phyloP scores from a whole-genome alignment of 148 eudicot species.

The Cornus florida region DNA sequence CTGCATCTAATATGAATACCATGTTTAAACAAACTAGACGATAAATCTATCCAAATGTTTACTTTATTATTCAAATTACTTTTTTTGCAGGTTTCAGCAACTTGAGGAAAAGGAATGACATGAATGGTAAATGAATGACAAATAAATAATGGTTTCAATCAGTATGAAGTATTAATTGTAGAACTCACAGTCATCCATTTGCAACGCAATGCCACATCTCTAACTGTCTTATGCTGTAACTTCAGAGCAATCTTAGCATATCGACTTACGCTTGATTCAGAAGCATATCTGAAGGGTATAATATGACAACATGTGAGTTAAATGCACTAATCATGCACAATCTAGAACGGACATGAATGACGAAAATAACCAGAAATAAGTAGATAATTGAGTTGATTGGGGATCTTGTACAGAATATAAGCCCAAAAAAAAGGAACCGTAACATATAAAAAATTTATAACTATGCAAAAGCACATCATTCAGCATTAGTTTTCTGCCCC shows the following conservation, averaged over 20 bases:
- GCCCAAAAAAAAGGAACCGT: not conserved
- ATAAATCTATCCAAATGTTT: no score
- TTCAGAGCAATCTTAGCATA: constrained; percentile 50
- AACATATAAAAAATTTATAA: not conserved
- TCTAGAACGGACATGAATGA: not conserved
- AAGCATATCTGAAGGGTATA: constrained; percentile 35
- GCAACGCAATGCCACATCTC: constrained; percentile 57
- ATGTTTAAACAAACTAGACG: no score
- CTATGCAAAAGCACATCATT: not conserved
- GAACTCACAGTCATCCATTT: constrained; percentile 52
- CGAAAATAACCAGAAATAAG: not conserved
- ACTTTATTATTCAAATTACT: no score
- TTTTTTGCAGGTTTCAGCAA: not conserved
- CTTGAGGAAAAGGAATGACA: not conserved
- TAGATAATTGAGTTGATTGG: no score
- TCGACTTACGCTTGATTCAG: constrained; percentile 32
- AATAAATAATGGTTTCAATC: no score
- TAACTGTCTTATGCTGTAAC: constrained; percentile 46
- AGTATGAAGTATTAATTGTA: not conserved
- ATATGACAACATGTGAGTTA: not conserved
- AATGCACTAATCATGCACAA: not conserved
- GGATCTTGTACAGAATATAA: not conserved
- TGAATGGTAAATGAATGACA: not conserved
- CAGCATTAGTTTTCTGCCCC: not conserved
- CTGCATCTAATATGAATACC: no score